phyloP scores from a whole-genome alignment of 2,329 filamentous ascomycete species.

The Verticillium dahliae region DNA sequence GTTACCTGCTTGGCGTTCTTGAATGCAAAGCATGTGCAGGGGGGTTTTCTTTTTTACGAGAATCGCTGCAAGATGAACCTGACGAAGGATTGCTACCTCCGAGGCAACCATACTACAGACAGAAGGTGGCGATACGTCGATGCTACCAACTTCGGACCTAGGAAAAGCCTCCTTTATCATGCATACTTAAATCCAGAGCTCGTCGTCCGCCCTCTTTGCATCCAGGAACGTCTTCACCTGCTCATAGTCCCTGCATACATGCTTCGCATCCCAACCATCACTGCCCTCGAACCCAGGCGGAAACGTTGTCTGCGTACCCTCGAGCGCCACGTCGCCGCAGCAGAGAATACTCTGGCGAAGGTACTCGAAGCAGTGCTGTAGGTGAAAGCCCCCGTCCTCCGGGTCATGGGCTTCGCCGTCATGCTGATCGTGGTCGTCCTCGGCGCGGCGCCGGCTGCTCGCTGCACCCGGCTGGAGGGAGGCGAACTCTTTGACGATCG shows the following conservation, averaged over 20 bases:
- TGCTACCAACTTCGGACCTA: not conserved
- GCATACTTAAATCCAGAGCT: constrained; percentile 23
- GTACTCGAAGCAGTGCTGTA: constrained; percentile 33
- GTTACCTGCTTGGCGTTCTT: not conserved
- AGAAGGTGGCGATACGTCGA: too few species aligned
- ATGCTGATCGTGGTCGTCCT: constrained; percentile 15
- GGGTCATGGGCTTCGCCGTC: constrained; percentile 19
- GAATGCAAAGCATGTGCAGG: too few species aligned
- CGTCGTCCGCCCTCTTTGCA: constrained; percentile 23
- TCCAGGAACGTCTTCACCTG: constrained; percentile 27
- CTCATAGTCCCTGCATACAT: constrained; percentile 32
- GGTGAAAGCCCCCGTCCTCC: constrained; percentile 25
- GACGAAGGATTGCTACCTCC: too few species aligned
- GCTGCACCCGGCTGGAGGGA: constrained; percentile 8
- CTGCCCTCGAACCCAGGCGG: constrained; percentile 27
- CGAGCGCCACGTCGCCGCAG: constrained; percentile 22
- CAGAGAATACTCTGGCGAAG: constrained; percentile 26
- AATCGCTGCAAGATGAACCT: too few species aligned
- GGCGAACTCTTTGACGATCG: constrained; percentile 28
- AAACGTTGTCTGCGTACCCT: constrained; percentile 32
- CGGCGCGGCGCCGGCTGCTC: constrained; percentile 3
- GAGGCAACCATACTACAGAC: too few species aligned
- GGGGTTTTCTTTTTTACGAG: too few species aligned
- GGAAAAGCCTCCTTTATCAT: not conserved
- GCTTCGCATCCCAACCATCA: constrained; percentile 36